Conservation (phyloP, 2,329 filamentous ascomycete species). For the Podosphaera fusca region DNA sequence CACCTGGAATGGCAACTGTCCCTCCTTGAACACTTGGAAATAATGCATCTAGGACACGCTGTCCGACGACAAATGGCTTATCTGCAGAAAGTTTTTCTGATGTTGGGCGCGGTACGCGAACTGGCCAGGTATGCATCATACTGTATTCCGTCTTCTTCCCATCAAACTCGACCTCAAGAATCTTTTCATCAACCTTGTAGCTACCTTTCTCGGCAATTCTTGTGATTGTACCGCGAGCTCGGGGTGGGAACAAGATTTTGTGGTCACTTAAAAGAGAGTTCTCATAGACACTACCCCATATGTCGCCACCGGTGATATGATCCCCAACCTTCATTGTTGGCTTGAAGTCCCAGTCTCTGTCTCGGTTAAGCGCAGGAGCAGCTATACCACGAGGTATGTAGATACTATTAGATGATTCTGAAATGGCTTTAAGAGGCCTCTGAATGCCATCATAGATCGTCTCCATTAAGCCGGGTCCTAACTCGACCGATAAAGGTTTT, state of each 20-base stretch:
- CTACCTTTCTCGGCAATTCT: conserved; percentile 71
- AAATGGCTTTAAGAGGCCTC: conserved; percentile 71
- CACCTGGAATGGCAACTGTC: conserved; percentile 92
- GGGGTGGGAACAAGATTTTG: conserved; percentile 76
- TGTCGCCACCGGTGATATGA: conserved; percentile 86
- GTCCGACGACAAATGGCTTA: conserved; percentile 83
- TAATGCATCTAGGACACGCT: conserved; percentile 85
- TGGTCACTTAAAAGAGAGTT: conserved; percentile 89
- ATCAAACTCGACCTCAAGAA: conserved; percentile 91
- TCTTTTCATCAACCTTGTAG: conserved; percentile 84
- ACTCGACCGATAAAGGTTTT: conserved; percentile 91
- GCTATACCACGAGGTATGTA: conserved; percentile 93
- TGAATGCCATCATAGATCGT: conserved; percentile 99
- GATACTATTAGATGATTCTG: conserved; percentile 58
- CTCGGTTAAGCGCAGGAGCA: conserved; percentile 66
- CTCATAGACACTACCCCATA: conserved; percentile 86
- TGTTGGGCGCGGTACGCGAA: conserved; percentile 79
- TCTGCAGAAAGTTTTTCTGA: conserved; percentile 81
- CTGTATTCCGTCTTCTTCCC: conserved; percentile 81
- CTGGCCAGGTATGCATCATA: conserved; percentile 99
- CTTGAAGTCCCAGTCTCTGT: conserved; percentile 91
- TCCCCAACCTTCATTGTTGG: conserved; percentile 84
- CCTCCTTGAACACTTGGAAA: conserved; percentile 94
- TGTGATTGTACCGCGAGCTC: conserved; percentile 78
- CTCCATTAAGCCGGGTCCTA: conserved; percentile 90